Base-by-base conservation (phyloP, 768 basidiomycete genomes). In the Suillus fuscotomentosus region DNA sequence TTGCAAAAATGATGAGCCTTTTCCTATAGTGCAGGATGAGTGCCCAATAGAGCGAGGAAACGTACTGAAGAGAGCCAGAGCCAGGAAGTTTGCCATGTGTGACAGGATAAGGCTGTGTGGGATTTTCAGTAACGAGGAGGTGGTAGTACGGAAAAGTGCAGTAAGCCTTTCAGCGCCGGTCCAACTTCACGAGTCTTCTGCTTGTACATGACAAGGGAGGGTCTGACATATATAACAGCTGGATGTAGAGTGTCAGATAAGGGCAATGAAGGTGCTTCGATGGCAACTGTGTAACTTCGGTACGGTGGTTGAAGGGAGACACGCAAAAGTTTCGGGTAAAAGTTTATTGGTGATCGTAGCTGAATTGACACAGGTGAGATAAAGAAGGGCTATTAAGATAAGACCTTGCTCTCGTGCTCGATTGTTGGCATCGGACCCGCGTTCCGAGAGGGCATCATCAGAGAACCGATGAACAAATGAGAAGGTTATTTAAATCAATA, bases 231-330 rank as follows among this genome's bases (percentile, higher is more conserved):
- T 75, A 65, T 79, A 75, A 86, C 75, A 50, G 70, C 69, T n/a
- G 80, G 81, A 55, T 42, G 78, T 39, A 68, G 72, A 38, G 8
- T 51, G n/a, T 57, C 71, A 63, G 63, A 64, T 51, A 67, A 62
- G 13, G 70, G 73, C 3, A 78, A 78, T 10, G 81, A 66, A 5
- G 89, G 88, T 13, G 77, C 70, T 63, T 77, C 77, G 24, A 91
- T 70, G 51, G 86, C 81, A 17, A 89, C 79, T 3, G 77, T 82
- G 75, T 91, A 71, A 79, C 88, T 0, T 89, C 89, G 27, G 82
- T 79, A 4, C 89, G 82, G 68, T 89, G 87, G 71, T 90, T 91
- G 80, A 90, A 91, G 0, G 90, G 88, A 0, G 89, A 91, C 54
- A 91, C 89, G 68, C 91, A 89, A 71, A 91, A 92, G 66, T 84